Percentiles rank a stretch among this genome's conserved stretches.
Evolutionary conservation across 331 rosid genomes (phyloP).

Genomic region (Malus hybrid): DNA sequence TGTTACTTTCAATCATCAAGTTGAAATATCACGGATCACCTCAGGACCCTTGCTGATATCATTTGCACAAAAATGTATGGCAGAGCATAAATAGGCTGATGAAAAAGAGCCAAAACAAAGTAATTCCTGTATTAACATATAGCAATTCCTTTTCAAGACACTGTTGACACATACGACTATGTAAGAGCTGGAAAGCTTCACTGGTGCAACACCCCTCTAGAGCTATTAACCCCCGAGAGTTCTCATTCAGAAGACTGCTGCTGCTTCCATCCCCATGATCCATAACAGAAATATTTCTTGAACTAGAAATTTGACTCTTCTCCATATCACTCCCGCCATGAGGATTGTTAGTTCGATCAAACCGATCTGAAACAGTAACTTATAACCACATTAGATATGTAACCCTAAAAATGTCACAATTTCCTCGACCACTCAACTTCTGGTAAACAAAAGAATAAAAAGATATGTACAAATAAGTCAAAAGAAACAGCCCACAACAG

Average conservation of each 20-base stretch:
- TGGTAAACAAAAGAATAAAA: neutral
- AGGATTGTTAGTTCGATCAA: conserved; percentile 45
- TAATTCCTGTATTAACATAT: too few relatives aligned
- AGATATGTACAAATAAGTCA: neutral
- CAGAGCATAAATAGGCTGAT: neutral
- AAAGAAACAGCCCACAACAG: neutral
- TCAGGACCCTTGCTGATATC: neutral
- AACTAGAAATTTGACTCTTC: conserved; percentile 44
- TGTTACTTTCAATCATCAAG: neutral
- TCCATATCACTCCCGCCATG: conserved; percentile 59
- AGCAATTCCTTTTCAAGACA: neutral
- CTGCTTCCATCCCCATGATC: conserved; percentile 53
- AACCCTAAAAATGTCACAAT: conserved; percentile 11
- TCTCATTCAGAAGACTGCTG: conserved; percentile 45
- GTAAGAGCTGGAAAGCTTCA: conserved; percentile 46
- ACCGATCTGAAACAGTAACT: conserved; percentile 40
- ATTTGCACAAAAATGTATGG: neutral
- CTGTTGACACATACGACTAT: neutral
- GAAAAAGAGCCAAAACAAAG: too few relatives aligned
- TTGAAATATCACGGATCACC: neutral
- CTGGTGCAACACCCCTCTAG: conserved; percentile 60
- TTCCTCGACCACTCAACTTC: neutral
- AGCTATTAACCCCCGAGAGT: conserved; percentile 34
- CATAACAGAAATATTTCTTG: conserved; percentile 37
- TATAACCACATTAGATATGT: conserved; percentile 6